Base-by-base conservation (phyloP, 2,329 filamentous ascomycete genomes). In the Monosporascus sp. region DNA sequence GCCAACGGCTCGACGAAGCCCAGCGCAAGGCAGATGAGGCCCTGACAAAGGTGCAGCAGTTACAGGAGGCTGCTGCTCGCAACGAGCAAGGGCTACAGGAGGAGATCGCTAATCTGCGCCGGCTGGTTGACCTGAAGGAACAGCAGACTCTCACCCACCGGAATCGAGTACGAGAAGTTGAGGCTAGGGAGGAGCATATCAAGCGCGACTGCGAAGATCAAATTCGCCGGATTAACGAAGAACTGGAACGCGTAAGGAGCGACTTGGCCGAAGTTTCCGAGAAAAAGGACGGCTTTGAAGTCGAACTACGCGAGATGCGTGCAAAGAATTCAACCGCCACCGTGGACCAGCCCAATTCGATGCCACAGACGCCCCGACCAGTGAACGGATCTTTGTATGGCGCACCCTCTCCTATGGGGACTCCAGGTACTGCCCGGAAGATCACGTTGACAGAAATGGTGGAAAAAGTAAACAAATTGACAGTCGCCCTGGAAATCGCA, bases 11-110 rank as follows among this genome's bases (percentile, higher is more conserved):
- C 34, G 88, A 92, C 27, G 90, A 94, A 54, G 80, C 95, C 46
- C 90, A 93, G 65, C 82, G 87, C 65, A 96, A 94, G 73, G 86
- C 90, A 1, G 92, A 97, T 55, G 90, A 97, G 54, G 85, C 88
- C 6, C 81, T 96, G 45, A 77, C 82, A 44, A 91, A 87, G 65
- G 84, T 96, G 31, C 91, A 97, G 65, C 87, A 91, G 67, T 81
- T 97, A 36, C 87, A 94, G 65, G 91, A 96, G 66, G 83, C 90
- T 20, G 87, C 88, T 26, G 87, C 90, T 2, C 84, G 89, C 51
- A 85, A 86, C n/a, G 86, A 96, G 56, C 88, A 97, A 67, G 87
- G 87, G 56, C 95, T 94, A 76, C 85, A 87, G 62, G 86, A 92
- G 52, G 92, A 97, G 68, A 78, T 96, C 7, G 91, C 95, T 59